Evolutionary conservation across 2,329 filamentous ascomycete genomes (phyloP), one percentile per base, ranked within the genome.

Genomic region (Ceratocystis lukuohia): DNA sequence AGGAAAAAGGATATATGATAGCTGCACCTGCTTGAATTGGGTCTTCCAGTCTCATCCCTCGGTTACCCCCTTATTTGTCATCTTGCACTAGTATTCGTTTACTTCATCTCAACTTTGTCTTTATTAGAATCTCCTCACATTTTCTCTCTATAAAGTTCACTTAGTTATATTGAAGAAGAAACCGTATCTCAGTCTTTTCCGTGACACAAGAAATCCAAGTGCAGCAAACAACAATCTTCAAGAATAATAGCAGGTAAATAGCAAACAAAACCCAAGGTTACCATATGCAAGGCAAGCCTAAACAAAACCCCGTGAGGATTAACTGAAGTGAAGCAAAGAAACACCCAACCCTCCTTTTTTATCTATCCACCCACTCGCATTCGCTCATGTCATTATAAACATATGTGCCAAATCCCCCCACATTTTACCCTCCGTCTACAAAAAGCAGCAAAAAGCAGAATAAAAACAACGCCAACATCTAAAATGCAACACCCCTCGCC

Each of bases 251-350:
- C 28, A 37, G 15, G 7, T 37, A 61, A 61, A n/a, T 25, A 59
- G 22, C 30, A 33, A 59, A 59, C 56, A 59, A 59, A 59, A 59
- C 56, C 28, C 56, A 59, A 20, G 56, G 28, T 59, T 59, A n/a
- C 56, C 25, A 25, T 59, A 5, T 37, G 33, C 56, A 59, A 37
- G 25, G 56, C 56, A 59, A 59, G 56, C 56, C 56, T n/a, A 37
- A 62, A 20, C 30, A 62, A 62, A 44, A 45, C 8, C 20, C 41
- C 59, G 44, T 25, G n/a, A 62, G 74, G 22, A 53, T 5, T 15
- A 53, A 53, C 22, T 53, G 17, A 53, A 33, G 22, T 33, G 30
- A 62, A 62, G 22, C 41, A 45, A 62, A 62, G n/a, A 20, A 62
- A 62, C 37, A 20, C 20, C 17, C 59, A 15, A 41, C n/a, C 20